Conservation (phyloP, 208 protist genomes). For the Acanthamoeba lenticulata region DNA sequence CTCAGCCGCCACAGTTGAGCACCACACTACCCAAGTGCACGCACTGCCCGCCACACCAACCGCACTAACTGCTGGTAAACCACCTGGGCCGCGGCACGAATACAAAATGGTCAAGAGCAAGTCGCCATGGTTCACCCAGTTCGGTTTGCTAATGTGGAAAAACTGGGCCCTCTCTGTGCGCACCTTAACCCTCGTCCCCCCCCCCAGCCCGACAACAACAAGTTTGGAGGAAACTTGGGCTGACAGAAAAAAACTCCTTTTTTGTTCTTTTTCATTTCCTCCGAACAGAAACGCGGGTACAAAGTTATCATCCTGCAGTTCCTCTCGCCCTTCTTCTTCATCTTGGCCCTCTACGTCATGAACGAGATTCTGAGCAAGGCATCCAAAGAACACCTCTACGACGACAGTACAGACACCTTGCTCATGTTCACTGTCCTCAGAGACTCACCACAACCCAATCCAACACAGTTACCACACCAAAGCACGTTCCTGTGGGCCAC, state of each 20-base stretch:
- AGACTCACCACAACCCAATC: too few relatives aligned
- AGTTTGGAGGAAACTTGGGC: too few relatives aligned
- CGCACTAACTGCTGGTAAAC: too few relatives aligned
- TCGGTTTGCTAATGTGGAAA: slow-evolving; percentile 66
- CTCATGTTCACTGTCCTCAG: not conserved
- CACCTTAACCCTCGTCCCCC: not conserved
- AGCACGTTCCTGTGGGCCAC: not conserved
- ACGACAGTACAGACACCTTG: not conserved
- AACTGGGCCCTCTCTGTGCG: slow-evolving; percentile 46
- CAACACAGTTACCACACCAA: not conserved
- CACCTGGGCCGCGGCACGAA: too few relatives aligned
- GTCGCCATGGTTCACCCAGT: slow-evolving; percentile 42
- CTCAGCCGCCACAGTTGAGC: too few relatives aligned
- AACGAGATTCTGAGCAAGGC: not conserved
- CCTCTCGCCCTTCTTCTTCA: slow-evolving; percentile 48
- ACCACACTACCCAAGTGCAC: too few relatives aligned
- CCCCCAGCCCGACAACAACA: too few relatives aligned
- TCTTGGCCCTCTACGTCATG: slow-evolving; percentile 49
- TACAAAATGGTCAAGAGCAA: not conserved
- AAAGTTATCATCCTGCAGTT: not conserved
- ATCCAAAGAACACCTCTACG: not conserved
- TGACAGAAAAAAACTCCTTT: not conserved
- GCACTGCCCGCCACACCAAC: too few relatives aligned
- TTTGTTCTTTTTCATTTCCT: too few relatives aligned
- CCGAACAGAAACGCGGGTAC: slow-evolving; percentile 59